These are phyloP conservation scores for Suhomyces wounanorum DNA, from an alignment of 1,139 yeast genomes.

Conservation along the genomic window DNA sequence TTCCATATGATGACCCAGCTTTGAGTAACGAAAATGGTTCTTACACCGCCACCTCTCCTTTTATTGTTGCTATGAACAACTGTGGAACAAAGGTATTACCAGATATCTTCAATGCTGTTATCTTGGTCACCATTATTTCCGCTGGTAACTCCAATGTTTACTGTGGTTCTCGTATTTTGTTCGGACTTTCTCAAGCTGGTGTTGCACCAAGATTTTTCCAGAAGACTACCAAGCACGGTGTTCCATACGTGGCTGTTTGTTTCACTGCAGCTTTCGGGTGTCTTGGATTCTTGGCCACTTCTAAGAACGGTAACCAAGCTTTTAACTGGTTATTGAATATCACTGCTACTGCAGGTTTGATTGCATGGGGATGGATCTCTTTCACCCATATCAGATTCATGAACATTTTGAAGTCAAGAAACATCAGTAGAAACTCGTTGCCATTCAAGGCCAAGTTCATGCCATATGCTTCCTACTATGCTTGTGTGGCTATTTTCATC, in stretches of 20 bases:
- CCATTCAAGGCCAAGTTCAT: conserved; percentile 70
- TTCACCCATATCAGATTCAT: conserved; percentile 68
- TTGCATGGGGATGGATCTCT: conserved; percentile 72
- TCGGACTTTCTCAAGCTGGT: conserved; percentile 61
- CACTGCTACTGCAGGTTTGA: conserved; percentile 73
- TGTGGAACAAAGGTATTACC: conserved; percentile 72
- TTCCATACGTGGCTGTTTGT: conserved; percentile 62
- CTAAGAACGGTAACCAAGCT: conserved; percentile 63
- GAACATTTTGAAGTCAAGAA: conserved; percentile 55
- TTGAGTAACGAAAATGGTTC: conserved; percentile 23
- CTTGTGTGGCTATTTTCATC: conserved; percentile 51
- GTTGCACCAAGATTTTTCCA: conserved; percentile 62
- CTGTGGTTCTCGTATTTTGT: conserved; percentile 73
- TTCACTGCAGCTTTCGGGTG: conserved; percentile 63
- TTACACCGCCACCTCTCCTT: conserved; percentile 52
- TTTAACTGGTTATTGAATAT: conserved; percentile 85
- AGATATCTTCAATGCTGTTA: conserved; percentile 74
- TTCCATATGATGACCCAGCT: conserved; percentile 71
- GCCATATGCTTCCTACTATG: conserved; percentile 67
- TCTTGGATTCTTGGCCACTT: conserved; percentile 65
- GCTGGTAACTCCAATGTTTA: conserved; percentile 85
- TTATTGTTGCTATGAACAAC: conserved; percentile 59
- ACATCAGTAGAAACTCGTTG: conserved; percentile 59
- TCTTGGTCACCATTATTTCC: conserved; percentile 65
- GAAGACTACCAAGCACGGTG: conserved; percentile 60